Evolutionary conservation across 441 rosid species (phyloP).

Genomic region (Biscutella laevigata): DNA sequence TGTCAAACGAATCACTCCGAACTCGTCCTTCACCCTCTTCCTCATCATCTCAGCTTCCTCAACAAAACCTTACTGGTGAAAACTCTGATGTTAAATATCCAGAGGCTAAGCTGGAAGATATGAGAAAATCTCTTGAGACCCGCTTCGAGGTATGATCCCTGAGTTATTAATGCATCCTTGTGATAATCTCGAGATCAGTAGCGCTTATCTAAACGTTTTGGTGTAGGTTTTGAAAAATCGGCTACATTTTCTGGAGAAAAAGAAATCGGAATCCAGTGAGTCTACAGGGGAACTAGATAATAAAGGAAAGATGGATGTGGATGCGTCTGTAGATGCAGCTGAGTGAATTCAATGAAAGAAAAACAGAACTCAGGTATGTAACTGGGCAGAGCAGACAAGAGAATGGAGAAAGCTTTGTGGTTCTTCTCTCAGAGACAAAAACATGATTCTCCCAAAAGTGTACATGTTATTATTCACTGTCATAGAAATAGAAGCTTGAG

Average conservation of each 20-base stretch:
- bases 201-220: no score
- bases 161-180: no score
- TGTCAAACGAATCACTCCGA: slow-evolving; percentile 1
- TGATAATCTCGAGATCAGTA: no score
- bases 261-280: slow-evolving; percentile 13
- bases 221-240: slow-evolving; percentile 18
- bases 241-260: slow-evolving; percentile 17
- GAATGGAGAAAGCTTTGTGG: background rate
- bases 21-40: background rate
- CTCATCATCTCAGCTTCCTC: slow-evolving; percentile 6
- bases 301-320: slow-evolving; percentile 15
- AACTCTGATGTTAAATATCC: slow-evolving; percentile 17
- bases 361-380: background rate
- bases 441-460: slow-evolving; percentile 1
- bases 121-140: slow-evolving; percentile 40
- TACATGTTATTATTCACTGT: slow-evolving; percentile 11
- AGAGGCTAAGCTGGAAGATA: slow-evolving; percentile 41
- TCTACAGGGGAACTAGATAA: background rate
- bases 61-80: slow-evolving; percentile 1
- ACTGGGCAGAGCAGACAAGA: slow-evolving; percentile 10
- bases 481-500: background rate
- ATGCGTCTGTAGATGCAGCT: background rate
- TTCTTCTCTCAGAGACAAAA: background rate
- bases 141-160: slow-evolving; percentile 53
- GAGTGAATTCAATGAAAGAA: background rate